Percentiles rank a stretch among this genome's conserved stretches.
These are phyloP conservation scores for Apophysomyces sp. DNA, from an alignment of 371 early-diverging fungal genomes.

Conservation along the genomic window DNA sequence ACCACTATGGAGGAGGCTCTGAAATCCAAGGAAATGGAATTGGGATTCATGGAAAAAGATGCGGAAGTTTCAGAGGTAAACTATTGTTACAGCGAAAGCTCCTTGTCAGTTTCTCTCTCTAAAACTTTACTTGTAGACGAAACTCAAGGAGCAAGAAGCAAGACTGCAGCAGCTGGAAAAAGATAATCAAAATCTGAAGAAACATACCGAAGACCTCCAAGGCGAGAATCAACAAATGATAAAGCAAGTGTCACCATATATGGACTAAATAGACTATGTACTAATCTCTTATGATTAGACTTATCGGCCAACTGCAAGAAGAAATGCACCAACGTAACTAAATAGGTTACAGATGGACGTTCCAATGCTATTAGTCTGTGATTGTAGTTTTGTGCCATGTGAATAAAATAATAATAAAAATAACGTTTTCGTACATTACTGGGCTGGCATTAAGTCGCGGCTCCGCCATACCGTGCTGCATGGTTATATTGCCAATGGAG, in stretches of 20 bases:
- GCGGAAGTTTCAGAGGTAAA: constrained; percentile 50
- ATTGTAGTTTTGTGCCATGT: background rate
- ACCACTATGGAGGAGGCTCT: constrained; percentile 30
- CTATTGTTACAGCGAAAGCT: constrained; percentile 2
- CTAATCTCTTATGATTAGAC: constrained; percentile 11
- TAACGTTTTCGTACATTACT: background rate
- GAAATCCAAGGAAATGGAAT: constrained; percentile 40
- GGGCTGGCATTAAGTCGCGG: too few relatives aligned
- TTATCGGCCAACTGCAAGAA: constrained; percentile 42
- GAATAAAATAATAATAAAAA: background rate
- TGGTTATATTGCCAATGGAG: too few relatives aligned
- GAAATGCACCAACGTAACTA: constrained; percentile 15
- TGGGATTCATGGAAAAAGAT: constrained; percentile 41
- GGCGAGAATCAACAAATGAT: constrained; percentile 49
- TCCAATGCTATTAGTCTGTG: background rate
- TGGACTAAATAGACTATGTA: background rate
- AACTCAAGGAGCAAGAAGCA: constrained; percentile 31
- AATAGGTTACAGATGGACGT: background rate
- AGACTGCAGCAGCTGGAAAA: constrained; percentile 28
- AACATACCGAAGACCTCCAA: constrained; percentile 22
- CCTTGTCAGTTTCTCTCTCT: background rate
- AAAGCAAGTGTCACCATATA: constrained; percentile 29
- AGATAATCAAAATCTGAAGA: constrained; percentile 31
- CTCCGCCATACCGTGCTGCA: too few relatives aligned
- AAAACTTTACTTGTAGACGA: constrained; percentile 19